Evolutionary conservation across 192 early-diverging fungal species (phyloP).

Genomic region (Podila epigama): DNA sequence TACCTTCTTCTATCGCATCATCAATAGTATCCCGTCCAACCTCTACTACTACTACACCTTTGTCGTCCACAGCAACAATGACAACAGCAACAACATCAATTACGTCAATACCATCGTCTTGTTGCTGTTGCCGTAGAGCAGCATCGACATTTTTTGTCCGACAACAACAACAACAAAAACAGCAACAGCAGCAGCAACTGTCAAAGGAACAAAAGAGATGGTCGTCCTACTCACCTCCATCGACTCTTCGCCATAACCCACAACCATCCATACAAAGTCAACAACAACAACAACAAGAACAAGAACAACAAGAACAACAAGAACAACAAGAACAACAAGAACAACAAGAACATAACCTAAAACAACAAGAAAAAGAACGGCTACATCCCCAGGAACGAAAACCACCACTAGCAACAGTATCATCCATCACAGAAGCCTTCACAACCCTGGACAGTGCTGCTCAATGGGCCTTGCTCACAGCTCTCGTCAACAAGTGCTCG

Average conservation of each 20-base stretch:
- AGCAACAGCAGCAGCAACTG: background rate
- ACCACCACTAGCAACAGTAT: constrained; percentile 4
- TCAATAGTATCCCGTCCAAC: no score
- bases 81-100: no score
- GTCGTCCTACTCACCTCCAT: constrained; percentile 3
- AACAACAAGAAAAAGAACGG: background rate
- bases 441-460: constrained; percentile 37
- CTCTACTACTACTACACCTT: no score
- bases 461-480: constrained; percentile 49
- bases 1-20: no score
- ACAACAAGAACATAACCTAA: background rate
- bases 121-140: no score
- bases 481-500: constrained; percentile 57
- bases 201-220: background rate
- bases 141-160: background rate
- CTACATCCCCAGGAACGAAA: background rate
- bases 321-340: background rate
- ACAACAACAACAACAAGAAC: background rate
- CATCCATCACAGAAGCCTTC: constrained; percentile 44
- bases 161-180: background rate
- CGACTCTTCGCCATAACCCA: constrained; percentile 2
- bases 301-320: background rate
- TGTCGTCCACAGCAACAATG: no score
- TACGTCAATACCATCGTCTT: no score
- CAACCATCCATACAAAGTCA: background rate